phyloP scores from a whole-genome alignment of 2,329 filamentous ascomycete species.

The Trichoderma atrobrunneum region DNA sequence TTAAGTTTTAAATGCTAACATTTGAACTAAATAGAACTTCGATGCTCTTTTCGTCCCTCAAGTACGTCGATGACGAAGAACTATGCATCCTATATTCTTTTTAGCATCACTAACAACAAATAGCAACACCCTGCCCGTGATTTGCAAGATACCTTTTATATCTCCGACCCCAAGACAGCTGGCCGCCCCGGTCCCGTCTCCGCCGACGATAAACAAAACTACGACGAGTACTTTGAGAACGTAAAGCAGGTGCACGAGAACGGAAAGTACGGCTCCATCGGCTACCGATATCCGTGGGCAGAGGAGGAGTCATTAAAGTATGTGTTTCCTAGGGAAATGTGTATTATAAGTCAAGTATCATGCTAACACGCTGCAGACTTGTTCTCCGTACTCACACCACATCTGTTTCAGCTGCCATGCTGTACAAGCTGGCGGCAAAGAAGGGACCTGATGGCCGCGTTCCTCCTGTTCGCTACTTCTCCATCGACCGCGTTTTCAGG shows the following conservation, averaged over 20 bases:
- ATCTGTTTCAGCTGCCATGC: conserved; percentile 83
- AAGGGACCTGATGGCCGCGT: conserved; percentile 68
- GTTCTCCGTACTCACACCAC: conserved; percentile 97
- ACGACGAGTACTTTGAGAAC: conserved; percentile 84
- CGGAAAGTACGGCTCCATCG: conserved; percentile 91
- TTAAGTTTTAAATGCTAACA: neutral
- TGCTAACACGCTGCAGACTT: conserved; percentile 41
- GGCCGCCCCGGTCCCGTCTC: conserved; percentile 61
- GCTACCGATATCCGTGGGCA: conserved; percentile 93
- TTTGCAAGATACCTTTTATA: conserved; percentile 97
- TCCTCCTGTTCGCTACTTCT: conserved; percentile 86
- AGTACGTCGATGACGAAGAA: neutral
- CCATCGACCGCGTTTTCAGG: conserved; percentile 95
- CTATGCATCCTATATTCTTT: accelerated
- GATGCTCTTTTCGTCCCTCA: conserved; percentile 95
- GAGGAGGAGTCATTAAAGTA: conserved; percentile 75
- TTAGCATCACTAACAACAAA: neutral
- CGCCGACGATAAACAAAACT: conserved; percentile 61
- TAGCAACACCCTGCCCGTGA: conserved; percentile 92
- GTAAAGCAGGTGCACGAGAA: conserved; percentile 83
- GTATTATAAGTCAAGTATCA: neutral
- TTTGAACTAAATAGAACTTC: conserved; percentile 60
- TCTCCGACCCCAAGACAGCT: conserved; percentile 79
- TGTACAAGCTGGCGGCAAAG: conserved; percentile 81
- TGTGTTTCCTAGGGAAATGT: neutral